These are phyloP conservation scores for Plantago coronopus DNA, from an alignment of 305 asterid species.

Conservation along the genomic window DNA sequence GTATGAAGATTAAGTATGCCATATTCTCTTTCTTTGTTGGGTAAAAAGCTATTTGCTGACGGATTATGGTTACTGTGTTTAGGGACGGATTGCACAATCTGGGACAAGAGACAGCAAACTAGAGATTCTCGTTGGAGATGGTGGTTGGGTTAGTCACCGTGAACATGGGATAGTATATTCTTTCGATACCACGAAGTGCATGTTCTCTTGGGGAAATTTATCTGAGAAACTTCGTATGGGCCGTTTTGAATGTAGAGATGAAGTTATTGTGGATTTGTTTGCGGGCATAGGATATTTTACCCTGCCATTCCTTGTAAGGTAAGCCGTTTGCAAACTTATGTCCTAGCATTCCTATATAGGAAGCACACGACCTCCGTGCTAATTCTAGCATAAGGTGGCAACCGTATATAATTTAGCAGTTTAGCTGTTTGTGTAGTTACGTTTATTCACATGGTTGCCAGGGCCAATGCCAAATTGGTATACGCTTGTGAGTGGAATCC, in stretches of 20 bases:
- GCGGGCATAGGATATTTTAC: conserved; percentile 96
- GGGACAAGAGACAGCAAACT: conserved; percentile 92
- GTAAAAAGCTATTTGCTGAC: conserved; percentile 22
- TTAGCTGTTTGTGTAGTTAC: conserved; percentile 1
- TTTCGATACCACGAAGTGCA: conserved; percentile 87
- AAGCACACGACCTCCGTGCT: not conserved
- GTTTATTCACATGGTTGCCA: conserved; percentile 28
- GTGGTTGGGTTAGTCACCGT: conserved; percentile 70
- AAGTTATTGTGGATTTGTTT: conserved; percentile 86
- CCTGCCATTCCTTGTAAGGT: conserved; percentile 87
- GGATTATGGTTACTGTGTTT: conserved; percentile 27
- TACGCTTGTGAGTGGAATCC: conserved; percentile 99
- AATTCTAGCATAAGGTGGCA: not conserved
- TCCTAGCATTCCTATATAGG: conserved; percentile 8
- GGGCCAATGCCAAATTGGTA: conserved; percentile 79
- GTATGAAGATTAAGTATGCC: not conserved
- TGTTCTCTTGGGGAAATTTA: conserved; percentile 99
- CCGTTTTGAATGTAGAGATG: conserved; percentile 64
- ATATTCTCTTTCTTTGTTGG: not conserved
- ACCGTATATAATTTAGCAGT: not conserved
- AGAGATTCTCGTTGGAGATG: conserved; percentile 88
- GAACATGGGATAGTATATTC: conserved; percentile 67
- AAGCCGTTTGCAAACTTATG: conserved; percentile 14
- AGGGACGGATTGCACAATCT: conserved; percentile 75
- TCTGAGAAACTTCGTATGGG: conserved; percentile 93